phyloP scores from a whole-genome alignment of 805 yeast genomes.

The Pachysolen tannophilus region DNA sequence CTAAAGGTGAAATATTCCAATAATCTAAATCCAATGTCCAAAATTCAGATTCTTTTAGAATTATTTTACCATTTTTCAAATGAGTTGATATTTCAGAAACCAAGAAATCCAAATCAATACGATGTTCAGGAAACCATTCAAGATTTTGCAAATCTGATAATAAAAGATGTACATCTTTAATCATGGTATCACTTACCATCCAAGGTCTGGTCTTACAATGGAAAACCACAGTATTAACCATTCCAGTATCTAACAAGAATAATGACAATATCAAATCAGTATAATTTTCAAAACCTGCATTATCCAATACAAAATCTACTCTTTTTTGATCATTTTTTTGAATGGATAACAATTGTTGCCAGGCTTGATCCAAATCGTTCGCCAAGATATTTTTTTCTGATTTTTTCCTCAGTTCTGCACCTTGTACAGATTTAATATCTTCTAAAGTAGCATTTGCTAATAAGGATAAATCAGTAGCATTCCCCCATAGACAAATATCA shows the following conservation, averaged over 20 bases:
- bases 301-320: conserved; percentile 81
- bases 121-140: conserved; percentile 40
- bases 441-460: conserved; percentile 84
- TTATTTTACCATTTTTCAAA: conserved; percentile 37
- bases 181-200: conserved; percentile 96
- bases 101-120: conserved; percentile 39
- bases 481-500: conserved; percentile 94
- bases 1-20: conserved; percentile 54
- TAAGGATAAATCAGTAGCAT: conserved; percentile 90
- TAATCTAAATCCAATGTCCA: conserved; percentile 82
- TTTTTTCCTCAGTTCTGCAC: conserved; percentile 75
- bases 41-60: conserved; percentile 55
- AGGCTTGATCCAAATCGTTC: conserved; percentile 67
- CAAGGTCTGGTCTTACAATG: conserved; percentile 93
- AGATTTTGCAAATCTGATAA: conserved; percentile 47
- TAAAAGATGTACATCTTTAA: conserved; percentile 62
- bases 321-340: conserved; percentile 30
- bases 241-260: conserved; percentile 62
- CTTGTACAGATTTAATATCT: conserved; percentile 87
- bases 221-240: conserved; percentile 56
- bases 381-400: conserved; percentile 72
- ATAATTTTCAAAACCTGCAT: conserved; percentile 91
- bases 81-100: conserved; percentile 37
- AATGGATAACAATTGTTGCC: conserved; percentile 35
- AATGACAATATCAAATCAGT: conserved; percentile 68